phyloP scores from a whole-genome alignment of 108 stramenopile species.

The Pseudonitzschia delicatissima region DNA sequence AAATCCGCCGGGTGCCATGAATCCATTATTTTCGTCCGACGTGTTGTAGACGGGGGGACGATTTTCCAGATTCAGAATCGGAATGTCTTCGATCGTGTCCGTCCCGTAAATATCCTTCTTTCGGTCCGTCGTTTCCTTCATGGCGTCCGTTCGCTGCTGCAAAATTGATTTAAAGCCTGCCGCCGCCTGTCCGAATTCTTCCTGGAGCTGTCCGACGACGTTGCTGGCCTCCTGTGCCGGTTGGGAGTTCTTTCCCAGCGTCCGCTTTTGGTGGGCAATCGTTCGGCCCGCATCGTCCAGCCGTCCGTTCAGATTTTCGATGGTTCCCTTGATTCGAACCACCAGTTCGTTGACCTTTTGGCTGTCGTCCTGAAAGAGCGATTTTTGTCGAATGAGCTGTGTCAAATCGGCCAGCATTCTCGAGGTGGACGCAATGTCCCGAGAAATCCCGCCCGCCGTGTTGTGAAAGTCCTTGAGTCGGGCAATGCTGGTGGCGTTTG shows the following conservation, averaged over 20 bases:
- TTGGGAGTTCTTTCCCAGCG: conserved; percentile 71
- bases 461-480: conserved; percentile 69
- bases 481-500: conserved; percentile 19
- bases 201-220: conserved; percentile 69
- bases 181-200: conserved; percentile 78
- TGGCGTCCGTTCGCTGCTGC: conserved; percentile 71
- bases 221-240: conserved; percentile 80
- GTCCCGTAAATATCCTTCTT: conserved; percentile 70
- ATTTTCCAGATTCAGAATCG: conserved; percentile 61
- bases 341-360: conserved; percentile 70
- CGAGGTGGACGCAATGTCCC: conserved; percentile 74
- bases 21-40: neutral
- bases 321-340: conserved; percentile 66
- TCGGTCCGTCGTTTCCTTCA: conserved; percentile 73
- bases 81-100: conserved; percentile 41
- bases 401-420: conserved; percentile 65
- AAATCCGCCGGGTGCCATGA: conserved; percentile 34
- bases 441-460: conserved; percentile 73
- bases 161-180: conserved; percentile 78
- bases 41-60: conserved; percentile 60
- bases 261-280: conserved; percentile 62
- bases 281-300: conserved; percentile 62
- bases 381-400: conserved; percentile 62
- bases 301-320: conserved; percentile 72
- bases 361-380: conserved; percentile 67